Evolutionary conservation across 2,329 filamentous ascomycete genomes (phyloP), one percentile per base, ranked within the genome.

Genomic region (Ophiocordyceps polyrhachis-furcata): DNA sequence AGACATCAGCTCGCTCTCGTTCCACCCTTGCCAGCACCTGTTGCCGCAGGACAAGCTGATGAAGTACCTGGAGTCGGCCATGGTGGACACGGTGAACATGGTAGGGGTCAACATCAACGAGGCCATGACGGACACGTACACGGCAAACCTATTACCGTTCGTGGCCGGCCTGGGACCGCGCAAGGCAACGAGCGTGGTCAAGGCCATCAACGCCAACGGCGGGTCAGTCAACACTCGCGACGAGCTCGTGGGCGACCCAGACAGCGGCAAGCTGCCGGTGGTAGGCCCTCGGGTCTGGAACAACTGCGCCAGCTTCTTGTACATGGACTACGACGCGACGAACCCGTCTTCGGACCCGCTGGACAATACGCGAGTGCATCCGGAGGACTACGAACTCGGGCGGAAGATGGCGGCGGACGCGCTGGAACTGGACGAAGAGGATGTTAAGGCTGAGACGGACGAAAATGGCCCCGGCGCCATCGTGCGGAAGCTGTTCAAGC

Each of bases 351-450:
- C 88, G 1, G 91, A 98, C 58, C 93, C 93, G 47, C 71, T 98
- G 23, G 91, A 98, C 63, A 93, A 91, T 58, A 98, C 91, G 42
- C 83, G 91, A 67, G 87, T 98, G 17, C 91, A 98, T 56, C 91
- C 91, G 1, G 91, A 98, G 66, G 91, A 98, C 59, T 98, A 98
- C 62, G 91, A 98, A 53, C 80, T 98, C 49, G 91, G 87, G 43
- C 84, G 89, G 53, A 98, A 98, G 65, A 96, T 98, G 81, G 91
- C 91, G 19, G 91, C 91, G 4, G 91, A 98, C 68, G 91, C 91
- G 15, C 70, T 98, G 42, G 89, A 95, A 58, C 72, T 98, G 52
- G 91, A 98, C 53, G 91, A 98, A 63, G 91, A 98, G 66, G 91
- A 98, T 55, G 86, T 98, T 58, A 93, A 94, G 62, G 86, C 83